Percentiles rank a stretch among this genome's conserved stretches.
These are phyloP conservation scores for Penicillium sp. DNA, from an alignment of 2,329 filamentous ascomycete species.

Conservation along the genomic window DNA sequence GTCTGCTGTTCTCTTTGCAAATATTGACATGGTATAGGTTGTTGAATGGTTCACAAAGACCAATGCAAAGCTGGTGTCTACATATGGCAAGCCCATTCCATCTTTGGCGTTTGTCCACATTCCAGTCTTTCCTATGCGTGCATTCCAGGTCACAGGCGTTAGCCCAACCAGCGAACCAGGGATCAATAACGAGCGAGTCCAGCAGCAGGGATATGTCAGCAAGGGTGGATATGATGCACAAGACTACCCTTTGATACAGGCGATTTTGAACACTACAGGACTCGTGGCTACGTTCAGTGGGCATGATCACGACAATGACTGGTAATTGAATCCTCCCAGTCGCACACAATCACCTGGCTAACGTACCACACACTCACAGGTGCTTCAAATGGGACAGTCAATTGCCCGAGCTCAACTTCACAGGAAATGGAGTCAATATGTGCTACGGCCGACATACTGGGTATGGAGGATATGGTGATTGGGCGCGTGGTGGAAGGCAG, in stretches of 20 bases:
- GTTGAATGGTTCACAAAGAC: constrained; percentile 50
- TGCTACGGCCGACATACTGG: constrained; percentile 69
- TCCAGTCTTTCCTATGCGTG: constrained; percentile 46
- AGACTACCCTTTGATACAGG: constrained; percentile 65
- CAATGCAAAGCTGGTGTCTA: constrained; percentile 26
- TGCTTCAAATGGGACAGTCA: constrained; percentile 44
- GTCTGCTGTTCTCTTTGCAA: neutral
- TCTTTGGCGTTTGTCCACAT: constrained; percentile 61
- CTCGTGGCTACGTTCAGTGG: constrained; percentile 64
- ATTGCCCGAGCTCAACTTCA: constrained; percentile 32
- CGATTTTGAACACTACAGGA: constrained; percentile 56
- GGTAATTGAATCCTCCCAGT: constrained; percentile 53
- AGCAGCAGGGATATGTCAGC: constrained; percentile 23
- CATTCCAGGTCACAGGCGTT: constrained; percentile 49
- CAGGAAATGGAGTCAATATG: constrained; percentile 48
- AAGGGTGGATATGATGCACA: constrained; percentile 43
- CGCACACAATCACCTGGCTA: constrained; percentile 25
- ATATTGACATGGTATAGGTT: constrained; percentile 16
- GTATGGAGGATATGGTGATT: constrained; percentile 69
- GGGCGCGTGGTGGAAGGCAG: constrained; percentile 63
- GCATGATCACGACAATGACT: constrained; percentile 67
- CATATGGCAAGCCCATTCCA: constrained; percentile 44
- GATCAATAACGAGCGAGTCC: constrained; percentile 50
- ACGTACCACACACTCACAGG: constrained; percentile 15
- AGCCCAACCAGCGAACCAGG: constrained; percentile 47